phyloP scores from a whole-genome alignment of 2,329 filamentous ascomycete genomes.

The Lachnellula hyalina region DNA sequence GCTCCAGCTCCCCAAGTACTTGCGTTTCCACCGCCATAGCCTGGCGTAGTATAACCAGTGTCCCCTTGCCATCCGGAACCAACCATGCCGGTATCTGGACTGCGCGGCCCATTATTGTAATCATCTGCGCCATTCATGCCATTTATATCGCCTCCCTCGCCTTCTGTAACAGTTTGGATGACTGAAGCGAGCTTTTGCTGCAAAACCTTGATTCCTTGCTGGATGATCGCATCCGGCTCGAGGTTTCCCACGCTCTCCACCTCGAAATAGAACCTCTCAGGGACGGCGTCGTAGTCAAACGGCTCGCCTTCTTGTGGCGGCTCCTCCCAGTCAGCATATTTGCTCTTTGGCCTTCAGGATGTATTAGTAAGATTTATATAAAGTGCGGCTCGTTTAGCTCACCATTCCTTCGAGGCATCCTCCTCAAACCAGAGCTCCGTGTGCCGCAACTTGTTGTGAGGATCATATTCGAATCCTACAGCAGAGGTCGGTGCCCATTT shows the following conservation, averaged over 20 bases:
- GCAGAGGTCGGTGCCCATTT: constrained; percentile 95
- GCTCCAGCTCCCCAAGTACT: constrained; percentile 62
- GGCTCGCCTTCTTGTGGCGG: constrained; percentile 74
- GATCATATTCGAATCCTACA: constrained; percentile 96
- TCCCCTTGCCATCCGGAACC: constrained; percentile 53
- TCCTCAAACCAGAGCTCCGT: constrained; percentile 93
- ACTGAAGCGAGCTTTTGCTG: constrained; percentile 86
- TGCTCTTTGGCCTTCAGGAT: constrained; percentile 65
- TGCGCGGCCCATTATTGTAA: constrained; percentile 55
- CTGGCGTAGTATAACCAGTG: constrained; percentile 59
- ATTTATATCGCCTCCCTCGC: constrained; percentile 46
- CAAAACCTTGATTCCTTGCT: constrained; percentile 80
- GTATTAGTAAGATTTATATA: constrained; percentile 7
- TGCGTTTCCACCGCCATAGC: constrained; percentile 50
- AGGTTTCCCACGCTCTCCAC: constrained; percentile 85
- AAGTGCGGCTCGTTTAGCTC: constrained; percentile 32
- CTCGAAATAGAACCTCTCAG: constrained; percentile 85
- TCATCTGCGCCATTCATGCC: constrained; percentile 38
- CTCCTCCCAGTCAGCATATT: constrained; percentile 76
- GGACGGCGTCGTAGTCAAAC: constrained; percentile 87
- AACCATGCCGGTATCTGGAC: constrained; percentile 53
- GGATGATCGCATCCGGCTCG: constrained; percentile 83
- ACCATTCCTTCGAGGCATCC: constrained; percentile 81
- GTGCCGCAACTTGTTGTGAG: constrained; percentile 91
- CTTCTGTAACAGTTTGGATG: constrained; percentile 59